A percentile compares a stretch with the other conserved stretches of the same genome.
Conservation (phyloP, 2,329 filamentous ascomycete genomes). For the Apiospora aurea region DNA sequence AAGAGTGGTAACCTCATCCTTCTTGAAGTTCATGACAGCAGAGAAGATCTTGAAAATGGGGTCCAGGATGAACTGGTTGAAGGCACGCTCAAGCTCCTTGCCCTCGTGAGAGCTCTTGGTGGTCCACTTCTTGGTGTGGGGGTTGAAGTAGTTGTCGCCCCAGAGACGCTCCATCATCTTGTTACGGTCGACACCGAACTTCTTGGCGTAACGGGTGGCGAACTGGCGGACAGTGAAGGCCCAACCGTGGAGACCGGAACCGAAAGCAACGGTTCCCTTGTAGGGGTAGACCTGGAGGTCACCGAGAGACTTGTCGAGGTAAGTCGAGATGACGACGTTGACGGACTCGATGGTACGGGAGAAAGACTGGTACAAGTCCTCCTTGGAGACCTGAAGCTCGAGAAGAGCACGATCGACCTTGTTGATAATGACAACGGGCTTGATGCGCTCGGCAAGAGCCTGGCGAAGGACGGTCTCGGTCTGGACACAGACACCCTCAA, state of each 20-base stretch:
- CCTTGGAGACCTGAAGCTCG: slow-evolving; percentile 97
- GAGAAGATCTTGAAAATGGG: slow-evolving; percentile 99
- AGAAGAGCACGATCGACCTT: slow-evolving; percentile 99
- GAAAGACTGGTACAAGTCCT: slow-evolving; percentile 99
- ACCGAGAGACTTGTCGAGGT: slow-evolving; percentile 95
- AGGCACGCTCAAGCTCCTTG: slow-evolving; percentile 93
- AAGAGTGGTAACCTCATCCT: slow-evolving; percentile 83
- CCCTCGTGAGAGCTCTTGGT: slow-evolving; percentile 84
- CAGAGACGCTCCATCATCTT: slow-evolving; percentile 99
- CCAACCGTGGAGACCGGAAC: slow-evolving; percentile 99
- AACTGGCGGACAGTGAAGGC: slow-evolving; percentile 99
- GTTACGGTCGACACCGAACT: slow-evolving; percentile 99
- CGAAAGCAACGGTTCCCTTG: slow-evolving; percentile 97
- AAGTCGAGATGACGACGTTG: slow-evolving; percentile 99
- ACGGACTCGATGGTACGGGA: slow-evolving; percentile 99
- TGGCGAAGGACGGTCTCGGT: slow-evolving; percentile 99
- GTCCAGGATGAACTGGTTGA: slow-evolving; percentile 99
- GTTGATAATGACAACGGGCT: slow-evolving; percentile 99
- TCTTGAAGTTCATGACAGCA: slow-evolving; percentile 98
- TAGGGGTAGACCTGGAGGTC: slow-evolving; percentile 99
- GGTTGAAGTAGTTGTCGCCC: slow-evolving; percentile 99
- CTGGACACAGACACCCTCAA: slow-evolving; percentile 99
- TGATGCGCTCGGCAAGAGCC: slow-evolving; percentile 99
- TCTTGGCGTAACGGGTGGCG: slow-evolving; percentile 95
- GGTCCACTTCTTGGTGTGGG: slow-evolving; percentile 99